A percentile compares a stretch with the other conserved stretches of the same genome.
phyloP scores from a whole-genome alignment of 129 eudicot genomes.

The Dittrichia graveolens region DNA sequence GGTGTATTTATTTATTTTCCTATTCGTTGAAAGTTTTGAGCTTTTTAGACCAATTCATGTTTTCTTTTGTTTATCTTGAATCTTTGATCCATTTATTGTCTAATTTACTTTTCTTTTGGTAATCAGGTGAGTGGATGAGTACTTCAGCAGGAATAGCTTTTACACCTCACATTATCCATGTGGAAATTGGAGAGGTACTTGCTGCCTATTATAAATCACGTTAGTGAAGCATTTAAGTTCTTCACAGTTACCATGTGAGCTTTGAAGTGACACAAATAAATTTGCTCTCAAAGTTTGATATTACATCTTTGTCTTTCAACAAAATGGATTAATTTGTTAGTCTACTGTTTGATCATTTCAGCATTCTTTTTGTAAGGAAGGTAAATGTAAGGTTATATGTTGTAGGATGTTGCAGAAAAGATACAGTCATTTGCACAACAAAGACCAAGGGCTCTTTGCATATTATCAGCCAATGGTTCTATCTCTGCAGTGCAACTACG shows the following conservation, averaged over 20 bases:
- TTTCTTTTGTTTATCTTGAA: background rate
- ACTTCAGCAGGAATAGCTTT: conserved; percentile 84
- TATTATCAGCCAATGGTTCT: conserved; percentile 71
- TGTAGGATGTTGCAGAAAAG: conserved; percentile 74
- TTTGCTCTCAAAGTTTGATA: background rate
- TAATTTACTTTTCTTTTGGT: conserved; percentile 10
- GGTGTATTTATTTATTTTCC: background rate
- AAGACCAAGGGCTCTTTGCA: conserved; percentile 80
- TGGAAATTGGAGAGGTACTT: conserved; percentile 73
- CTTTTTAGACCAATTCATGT: background rate
- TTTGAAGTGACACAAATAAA: background rate
- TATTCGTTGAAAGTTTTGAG: background rate
- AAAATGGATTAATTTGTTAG: background rate
- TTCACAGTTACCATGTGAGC: background rate
- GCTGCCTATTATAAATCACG: background rate
- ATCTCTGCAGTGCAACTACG: conserved; percentile 66
- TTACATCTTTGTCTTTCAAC: background rate
- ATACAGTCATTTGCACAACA: conserved; percentile 71
- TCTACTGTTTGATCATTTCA: background rate
- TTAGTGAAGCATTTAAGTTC: background rate
- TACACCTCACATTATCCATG: conserved; percentile 81
- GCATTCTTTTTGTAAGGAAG: background rate
- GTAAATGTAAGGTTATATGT: conserved; percentile 9
- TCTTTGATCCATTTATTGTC: background rate
- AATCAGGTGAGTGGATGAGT: conserved; percentile 90